These are phyloP conservation scores for Colletotrichum lini DNA, from an alignment of 2,329 filamentous ascomycete genomes.

Conservation along the genomic window DNA sequence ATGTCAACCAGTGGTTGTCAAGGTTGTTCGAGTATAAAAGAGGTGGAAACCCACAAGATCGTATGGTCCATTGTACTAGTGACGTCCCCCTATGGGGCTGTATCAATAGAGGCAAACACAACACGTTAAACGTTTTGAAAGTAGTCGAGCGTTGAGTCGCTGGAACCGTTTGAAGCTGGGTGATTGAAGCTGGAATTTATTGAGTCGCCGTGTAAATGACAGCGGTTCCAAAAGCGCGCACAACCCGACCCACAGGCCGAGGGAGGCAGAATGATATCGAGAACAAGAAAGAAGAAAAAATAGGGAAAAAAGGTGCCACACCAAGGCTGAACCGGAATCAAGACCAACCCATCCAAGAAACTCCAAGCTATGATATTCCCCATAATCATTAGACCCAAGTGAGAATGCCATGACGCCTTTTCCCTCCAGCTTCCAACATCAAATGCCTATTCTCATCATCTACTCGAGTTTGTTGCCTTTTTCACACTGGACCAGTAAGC, in stretches of 20 bases:
- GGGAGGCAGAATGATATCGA: constrained; percentile 25
- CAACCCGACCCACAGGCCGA: constrained; percentile 1
- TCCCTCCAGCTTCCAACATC: constrained; percentile 38
- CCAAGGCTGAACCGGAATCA: constrained; percentile 29
- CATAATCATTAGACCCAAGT: constrained; percentile 39
- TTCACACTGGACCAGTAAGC: constrained; percentile 74
- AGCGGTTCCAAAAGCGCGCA: constrained; percentile 11
- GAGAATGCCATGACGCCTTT: constrained; percentile 31
- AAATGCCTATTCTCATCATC: constrained; percentile 32
- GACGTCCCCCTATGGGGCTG: constrained; percentile 26
- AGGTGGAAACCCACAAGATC: constrained; percentile 24
- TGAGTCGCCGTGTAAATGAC: constrained; percentile 11
- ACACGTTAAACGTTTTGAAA: constrained; percentile 10
- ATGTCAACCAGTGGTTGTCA: not conserved
- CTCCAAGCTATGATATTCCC: constrained; percentile 41
- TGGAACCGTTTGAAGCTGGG: not conserved
- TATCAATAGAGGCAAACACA: constrained; percentile 36
- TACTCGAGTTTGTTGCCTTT: constrained; percentile 60
- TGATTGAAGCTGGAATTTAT: constrained; percentile 17
- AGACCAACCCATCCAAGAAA: constrained; percentile 34
- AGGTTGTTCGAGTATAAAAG: constrained; percentile 32
- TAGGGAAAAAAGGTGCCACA: constrained; percentile 20
- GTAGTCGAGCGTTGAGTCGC: not conserved
- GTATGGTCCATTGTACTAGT: constrained; percentile 15
- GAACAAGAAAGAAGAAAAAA: constrained; percentile 7